A percentile compares a stretch with the other conserved stretches of the same genome.
These are phyloP conservation scores for Xerocomus spinulosus DNA, from an alignment of 768 basidiomycete genomes.

Conservation along the genomic window DNA sequence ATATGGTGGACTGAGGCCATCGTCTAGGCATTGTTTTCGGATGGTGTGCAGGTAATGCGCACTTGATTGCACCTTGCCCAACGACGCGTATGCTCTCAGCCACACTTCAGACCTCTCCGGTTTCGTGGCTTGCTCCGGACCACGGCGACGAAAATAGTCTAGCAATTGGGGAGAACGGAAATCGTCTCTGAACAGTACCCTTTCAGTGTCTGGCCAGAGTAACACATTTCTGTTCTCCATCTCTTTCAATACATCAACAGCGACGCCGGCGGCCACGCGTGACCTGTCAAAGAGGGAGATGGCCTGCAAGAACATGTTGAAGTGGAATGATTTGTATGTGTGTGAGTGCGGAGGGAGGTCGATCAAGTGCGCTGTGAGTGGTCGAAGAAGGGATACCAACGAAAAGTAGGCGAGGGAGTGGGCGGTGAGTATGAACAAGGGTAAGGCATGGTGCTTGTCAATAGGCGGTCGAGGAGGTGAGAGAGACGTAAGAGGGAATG, in stretches of 20 bases:
- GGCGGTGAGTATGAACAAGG: constrained; percentile 26
- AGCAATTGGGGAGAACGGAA: constrained; percentile 50
- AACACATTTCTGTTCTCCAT: constrained; percentile 45
- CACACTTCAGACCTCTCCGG: constrained; percentile 11
- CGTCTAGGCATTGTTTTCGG: constrained; percentile 22
- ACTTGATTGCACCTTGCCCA: constrained; percentile 36
- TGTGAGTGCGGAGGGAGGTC: constrained; percentile 19
- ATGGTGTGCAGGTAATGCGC: constrained; percentile 39
- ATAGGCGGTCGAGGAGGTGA: constrained; percentile 23
- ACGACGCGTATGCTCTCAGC: constrained; percentile 19
- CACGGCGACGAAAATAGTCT: constrained; percentile 36
- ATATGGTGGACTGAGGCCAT: constrained; percentile 20
- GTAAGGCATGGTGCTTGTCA: constrained; percentile 1
- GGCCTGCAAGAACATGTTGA: constrained; percentile 52
- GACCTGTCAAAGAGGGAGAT: constrained; percentile 43
- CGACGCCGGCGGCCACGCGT: constrained; percentile 35
- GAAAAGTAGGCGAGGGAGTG: constrained; percentile 48
- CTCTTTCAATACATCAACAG: constrained; percentile 38
- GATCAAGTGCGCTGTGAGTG: constrained; percentile 42
- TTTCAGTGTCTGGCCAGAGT: constrained; percentile 41
- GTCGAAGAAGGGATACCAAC: constrained; percentile 43
- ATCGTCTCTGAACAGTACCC: constrained; percentile 43
- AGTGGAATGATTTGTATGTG: constrained; percentile 29
- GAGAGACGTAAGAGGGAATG: constrained; percentile 35
- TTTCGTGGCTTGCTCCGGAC: neutral